Evolutionary conservation across 1,284 basidiomycete genomes (phyloP).

Genomic region (Stygiomarasmius scandens): DNA sequence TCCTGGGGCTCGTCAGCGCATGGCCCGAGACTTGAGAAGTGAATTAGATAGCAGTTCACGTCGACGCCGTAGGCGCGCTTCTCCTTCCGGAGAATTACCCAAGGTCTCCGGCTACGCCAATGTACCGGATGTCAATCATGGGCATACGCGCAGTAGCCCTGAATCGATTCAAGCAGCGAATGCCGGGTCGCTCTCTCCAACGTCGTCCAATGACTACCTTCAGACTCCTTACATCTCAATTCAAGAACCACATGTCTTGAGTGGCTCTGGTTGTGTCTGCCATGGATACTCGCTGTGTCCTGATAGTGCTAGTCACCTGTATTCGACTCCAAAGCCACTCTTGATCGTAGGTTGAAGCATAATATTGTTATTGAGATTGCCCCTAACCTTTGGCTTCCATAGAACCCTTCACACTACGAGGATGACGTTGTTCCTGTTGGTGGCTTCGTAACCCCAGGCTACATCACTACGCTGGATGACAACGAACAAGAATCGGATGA

Average conservation of each 20-base stretch:
- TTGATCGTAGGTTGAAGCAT: background rate
- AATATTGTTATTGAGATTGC: background rate
- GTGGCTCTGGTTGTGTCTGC: slow-evolving; percentile 16
- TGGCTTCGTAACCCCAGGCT: background rate
- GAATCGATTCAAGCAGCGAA: background rate
- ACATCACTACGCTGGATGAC: slow-evolving; percentile 19
- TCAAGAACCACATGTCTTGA: background rate
- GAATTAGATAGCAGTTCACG: slow-evolving; percentile 28
- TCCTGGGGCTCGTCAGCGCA: slow-evolving; percentile 71
- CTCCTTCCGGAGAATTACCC: slow-evolving; percentile 17
- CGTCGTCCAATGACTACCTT: slow-evolving; percentile 22
- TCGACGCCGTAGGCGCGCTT: slow-evolving; percentile 39
- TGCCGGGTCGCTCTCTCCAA: slow-evolving; percentile 8
- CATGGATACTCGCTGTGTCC: slow-evolving; percentile 19
- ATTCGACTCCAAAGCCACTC: background rate
- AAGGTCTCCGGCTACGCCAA: background rate
- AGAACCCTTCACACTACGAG: background rate
- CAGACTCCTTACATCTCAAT: slow-evolving; percentile 9
- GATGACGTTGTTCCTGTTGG: background rate
- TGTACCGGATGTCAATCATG: background rate
- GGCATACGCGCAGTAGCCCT: background rate
- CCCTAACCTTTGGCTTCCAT: background rate
- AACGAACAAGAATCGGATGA: slow-evolving; percentile 24
- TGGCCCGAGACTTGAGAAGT: slow-evolving; percentile 40
- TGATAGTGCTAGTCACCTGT: background rate